These are phyloP conservation scores for Tetrahymena malaccensis DNA, from an alignment of 73 alveolate genomes.

Conservation along the genomic window DNA sequence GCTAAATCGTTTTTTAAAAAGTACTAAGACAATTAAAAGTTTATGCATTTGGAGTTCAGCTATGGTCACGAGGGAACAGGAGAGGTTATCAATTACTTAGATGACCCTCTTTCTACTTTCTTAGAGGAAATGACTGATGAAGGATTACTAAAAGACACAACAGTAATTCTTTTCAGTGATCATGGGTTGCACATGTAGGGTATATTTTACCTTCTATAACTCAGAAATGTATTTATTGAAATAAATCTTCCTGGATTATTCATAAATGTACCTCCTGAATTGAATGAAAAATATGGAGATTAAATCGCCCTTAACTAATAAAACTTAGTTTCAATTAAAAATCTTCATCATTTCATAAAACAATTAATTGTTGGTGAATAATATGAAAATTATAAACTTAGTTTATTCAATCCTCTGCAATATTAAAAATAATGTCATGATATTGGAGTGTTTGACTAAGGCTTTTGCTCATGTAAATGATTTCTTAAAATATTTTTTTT, in stretches of 20 bases:
- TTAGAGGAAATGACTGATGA: conserved; percentile 50
- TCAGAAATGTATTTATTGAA: not conserved
- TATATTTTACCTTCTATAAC: not conserved
- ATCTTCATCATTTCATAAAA: not conserved
- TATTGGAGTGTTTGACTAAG: not conserved
- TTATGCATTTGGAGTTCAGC: conserved; percentile 54
- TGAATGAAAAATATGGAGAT: not conserved
- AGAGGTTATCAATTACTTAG: conserved; percentile 70
- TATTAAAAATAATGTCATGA: not conserved
- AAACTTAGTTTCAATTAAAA: not conserved
- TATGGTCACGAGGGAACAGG: conserved; percentile 81
- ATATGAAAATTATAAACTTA: not conserved
- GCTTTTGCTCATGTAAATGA: not conserved
- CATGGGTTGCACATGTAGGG: conserved; percentile 56
- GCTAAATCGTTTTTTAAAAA: conserved; percentile 60
- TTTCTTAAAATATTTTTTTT: not conserved
- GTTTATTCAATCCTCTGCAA: not conserved
- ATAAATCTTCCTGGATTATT: not conserved
- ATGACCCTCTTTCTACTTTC: conserved; percentile 56
- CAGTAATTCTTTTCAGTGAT: conserved; percentile 57
- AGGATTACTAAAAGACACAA: conserved; percentile 33
- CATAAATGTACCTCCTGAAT: not conserved
- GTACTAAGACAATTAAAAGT: conserved; percentile 55
- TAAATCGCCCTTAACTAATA: not conserved
- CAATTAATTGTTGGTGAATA: not conserved